phyloP scores from a whole-genome alignment of 2,329 filamentous ascomycete species.

The Capronia coronata region DNA sequence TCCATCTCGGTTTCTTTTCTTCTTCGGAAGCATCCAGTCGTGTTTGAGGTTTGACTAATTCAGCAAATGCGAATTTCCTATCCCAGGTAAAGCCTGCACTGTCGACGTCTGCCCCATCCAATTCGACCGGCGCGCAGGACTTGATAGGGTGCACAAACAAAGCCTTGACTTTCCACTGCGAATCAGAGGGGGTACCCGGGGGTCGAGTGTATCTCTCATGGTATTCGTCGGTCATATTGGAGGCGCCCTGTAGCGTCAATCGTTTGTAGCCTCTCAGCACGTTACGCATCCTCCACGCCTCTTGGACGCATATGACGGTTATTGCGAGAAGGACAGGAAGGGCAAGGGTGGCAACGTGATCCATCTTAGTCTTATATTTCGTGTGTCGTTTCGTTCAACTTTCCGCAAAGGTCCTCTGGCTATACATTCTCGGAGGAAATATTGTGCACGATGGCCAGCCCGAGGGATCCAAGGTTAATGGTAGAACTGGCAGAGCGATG shows the following conservation, averaged over 20 bases:
- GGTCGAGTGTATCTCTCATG: conserved; percentile 43
- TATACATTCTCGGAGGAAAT: background rate
- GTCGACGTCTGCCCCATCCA: conserved; percentile 58
- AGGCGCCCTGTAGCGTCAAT: conserved; percentile 44
- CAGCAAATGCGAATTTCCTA: conserved; percentile 75
- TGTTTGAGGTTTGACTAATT: conserved; percentile 43
- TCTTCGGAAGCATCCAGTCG: conserved; percentile 25
- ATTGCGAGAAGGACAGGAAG: conserved; percentile 9
- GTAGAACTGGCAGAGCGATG: no score
- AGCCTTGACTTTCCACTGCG: conserved; percentile 54
- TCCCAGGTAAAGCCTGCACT: conserved; percentile 70
- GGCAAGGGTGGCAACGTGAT: conserved; percentile 6
- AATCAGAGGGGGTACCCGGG: conserved; percentile 32
- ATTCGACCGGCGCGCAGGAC: conserved; percentile 70
- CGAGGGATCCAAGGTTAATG: no score
- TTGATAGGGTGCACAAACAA: conserved; percentile 78
- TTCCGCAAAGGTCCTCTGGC: no score
- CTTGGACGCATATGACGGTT: conserved; percentile 6
- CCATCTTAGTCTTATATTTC: conserved; percentile 4
- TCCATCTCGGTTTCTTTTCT: conserved; percentile 42
- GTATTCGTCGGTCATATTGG: conserved; percentile 53
- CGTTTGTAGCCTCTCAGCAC: conserved; percentile 44
- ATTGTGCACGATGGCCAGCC: no score
- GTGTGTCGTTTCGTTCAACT: no score
- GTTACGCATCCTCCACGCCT: conserved; percentile 5